A percentile compares a stretch with the other conserved stretches of the same genome.
phyloP scores from a whole-genome alignment of 2,329 filamentous ascomycete species.

The Helotiales sp. region DNA sequence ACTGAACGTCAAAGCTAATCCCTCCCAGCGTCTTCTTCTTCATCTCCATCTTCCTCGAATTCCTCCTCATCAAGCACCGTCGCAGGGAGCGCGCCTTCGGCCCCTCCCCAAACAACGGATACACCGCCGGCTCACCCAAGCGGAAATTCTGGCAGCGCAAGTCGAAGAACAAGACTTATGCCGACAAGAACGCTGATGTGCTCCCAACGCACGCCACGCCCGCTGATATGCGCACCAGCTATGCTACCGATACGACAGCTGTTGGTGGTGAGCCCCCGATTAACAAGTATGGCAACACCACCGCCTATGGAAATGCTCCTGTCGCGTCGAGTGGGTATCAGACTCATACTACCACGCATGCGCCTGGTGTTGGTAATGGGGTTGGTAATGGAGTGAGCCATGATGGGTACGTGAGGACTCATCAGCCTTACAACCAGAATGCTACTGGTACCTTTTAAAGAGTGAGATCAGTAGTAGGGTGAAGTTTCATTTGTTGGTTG shows the following conservation, averaged over 20 bases:
- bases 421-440: constrained; percentile 25
- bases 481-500: background rate
- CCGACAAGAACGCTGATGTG: constrained; percentile 40
- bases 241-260: constrained; percentile 39
- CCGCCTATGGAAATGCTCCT: constrained; percentile 13
- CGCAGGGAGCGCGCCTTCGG: constrained; percentile 76
- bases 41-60: constrained; percentile 70
- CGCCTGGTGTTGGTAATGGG: background rate
- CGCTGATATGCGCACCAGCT: constrained; percentile 41
- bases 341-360: constrained; percentile 23
- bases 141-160: constrained; percentile 44
- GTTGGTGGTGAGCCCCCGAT: constrained; percentile 24
- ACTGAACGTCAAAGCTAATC: constrained; percentile 7
- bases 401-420: constrained; percentile 15
- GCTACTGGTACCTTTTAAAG: constrained; percentile 26
- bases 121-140: constrained; percentile 63
- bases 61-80: constrained; percentile 71
- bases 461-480: background rate
- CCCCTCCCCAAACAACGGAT: constrained; percentile 68
- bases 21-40: constrained; percentile 71
- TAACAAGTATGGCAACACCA: constrained; percentile 25
- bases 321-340: constrained; percentile 19
- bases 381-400: background rate
- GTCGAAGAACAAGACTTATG: constrained; percentile 32
- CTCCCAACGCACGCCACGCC: constrained; percentile 49